A percentile compares a stretch with the other conserved stretches of the same genome.
These are phyloP conservation scores for Euptelea pleiosperma DNA, from an alignment of 164 flowering plant species.

Conservation along the genomic window DNA sequence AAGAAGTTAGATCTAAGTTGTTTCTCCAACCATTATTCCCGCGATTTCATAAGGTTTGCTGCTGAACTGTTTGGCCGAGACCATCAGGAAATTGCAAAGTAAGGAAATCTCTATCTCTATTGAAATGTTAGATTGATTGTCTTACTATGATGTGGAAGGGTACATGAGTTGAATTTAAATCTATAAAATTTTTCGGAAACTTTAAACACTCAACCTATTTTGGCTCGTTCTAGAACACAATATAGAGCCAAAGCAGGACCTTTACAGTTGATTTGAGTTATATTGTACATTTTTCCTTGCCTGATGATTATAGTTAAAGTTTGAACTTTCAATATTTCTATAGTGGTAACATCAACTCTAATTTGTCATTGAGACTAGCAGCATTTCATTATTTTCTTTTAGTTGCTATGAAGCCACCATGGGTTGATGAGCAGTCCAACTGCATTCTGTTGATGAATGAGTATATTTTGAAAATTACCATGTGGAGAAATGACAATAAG, in stretches of 20 bases:
- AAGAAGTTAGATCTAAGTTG: conserved; percentile 17
- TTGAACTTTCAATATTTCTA: not conserved
- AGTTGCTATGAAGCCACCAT: not conserved
- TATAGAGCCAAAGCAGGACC: not conserved
- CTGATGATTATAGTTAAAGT: not conserved
- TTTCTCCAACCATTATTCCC: conserved; percentile 10
- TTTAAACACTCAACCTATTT: no score
- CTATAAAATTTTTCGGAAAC: no score
- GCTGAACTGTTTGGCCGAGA: conserved; percentile 25
- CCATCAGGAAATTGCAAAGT: conserved; percentile 27
- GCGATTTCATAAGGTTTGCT: conserved; percentile 16
- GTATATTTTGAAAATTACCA: not conserved
- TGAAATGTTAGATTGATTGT: not conserved
- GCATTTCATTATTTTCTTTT: not conserved
- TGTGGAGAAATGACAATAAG: not conserved
- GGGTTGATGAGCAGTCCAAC: not conserved
- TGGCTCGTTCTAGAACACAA: no score
- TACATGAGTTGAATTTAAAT: not conserved
- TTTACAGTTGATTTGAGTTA: not conserved
- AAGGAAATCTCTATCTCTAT: conserved; percentile 9
- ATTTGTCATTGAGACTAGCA: not conserved
- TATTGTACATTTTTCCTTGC: not conserved
- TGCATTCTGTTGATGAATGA: not conserved
- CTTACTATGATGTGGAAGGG: not conserved
- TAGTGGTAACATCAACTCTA: not conserved